phyloP scores from a whole-genome alignment of 768 basidiomycete genomes.

The Trametopsis cervina region DNA sequence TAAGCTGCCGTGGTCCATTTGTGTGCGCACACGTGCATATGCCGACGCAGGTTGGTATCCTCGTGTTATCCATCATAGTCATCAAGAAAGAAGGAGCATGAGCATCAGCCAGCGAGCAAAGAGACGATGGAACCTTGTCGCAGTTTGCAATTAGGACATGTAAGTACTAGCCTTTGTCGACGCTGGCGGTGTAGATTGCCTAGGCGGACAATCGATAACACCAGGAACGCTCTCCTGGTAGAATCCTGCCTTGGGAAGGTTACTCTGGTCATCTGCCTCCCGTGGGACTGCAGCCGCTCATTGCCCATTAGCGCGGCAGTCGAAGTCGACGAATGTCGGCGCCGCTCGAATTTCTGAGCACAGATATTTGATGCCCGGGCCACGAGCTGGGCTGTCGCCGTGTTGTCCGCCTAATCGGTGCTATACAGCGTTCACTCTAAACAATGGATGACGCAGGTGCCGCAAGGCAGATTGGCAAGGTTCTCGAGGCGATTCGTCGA shows the following conservation, averaged over 20 bases:
- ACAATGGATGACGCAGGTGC: neutral
- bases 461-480: neutral
- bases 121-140: conserved; percentile 10
- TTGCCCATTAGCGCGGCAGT: no score
- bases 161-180: neutral
- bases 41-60: conserved; percentile 13
- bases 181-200: neutral
- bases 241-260: neutral
- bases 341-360: neutral
- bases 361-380: no score
- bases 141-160: conserved; percentile 1
- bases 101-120: no score
- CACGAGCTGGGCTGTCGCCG: no score
- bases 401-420: no score
- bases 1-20: conserved; percentile 10
- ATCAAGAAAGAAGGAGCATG: no score
- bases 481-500: neutral
- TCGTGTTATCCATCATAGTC: conserved; percentile 8
- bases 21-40: neutral
- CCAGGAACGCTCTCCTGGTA: neutral
- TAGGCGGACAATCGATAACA: neutral
- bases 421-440: no score
- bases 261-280: neutral
- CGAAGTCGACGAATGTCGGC: neutral
- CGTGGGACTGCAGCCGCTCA: neutral